Percentiles rank a stretch among this genome's conserved stretches.
phyloP scores from a whole-genome alignment of 805 yeast species.

The Vanderwaltozyma tropicalis region DNA sequence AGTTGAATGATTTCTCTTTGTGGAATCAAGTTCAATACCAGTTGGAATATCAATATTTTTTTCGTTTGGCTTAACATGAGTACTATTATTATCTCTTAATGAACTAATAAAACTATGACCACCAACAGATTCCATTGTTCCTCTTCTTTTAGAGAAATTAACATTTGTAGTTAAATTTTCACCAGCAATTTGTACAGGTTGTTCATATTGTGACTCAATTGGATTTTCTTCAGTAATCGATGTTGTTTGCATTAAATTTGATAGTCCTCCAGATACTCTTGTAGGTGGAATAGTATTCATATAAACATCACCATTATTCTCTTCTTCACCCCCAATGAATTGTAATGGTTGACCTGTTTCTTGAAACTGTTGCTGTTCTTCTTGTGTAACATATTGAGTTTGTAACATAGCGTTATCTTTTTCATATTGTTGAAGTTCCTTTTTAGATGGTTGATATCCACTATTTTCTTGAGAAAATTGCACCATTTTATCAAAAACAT shows the following conservation, averaged over 20 bases:
- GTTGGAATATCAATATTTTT: not conserved
- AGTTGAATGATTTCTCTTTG: not conserved
- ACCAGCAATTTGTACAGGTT: not conserved
- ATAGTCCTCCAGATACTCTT: not conserved
- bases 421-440: constrained; percentile 5
- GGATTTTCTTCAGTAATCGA: not conserved
- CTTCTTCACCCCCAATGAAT: too few relatives aligned
- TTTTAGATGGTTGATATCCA: constrained; percentile 24
- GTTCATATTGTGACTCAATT: not conserved
- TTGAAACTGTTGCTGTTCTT: not conserved
- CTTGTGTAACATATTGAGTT: not conserved
- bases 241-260: not conserved
- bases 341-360: not conserved
- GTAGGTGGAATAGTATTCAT: not conserved
- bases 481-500: constrained; percentile 21
- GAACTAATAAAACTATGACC: not conserved
- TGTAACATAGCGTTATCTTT: too few relatives aligned
- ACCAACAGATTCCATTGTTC: not conserved
- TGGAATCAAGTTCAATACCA: not conserved
- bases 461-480: constrained; percentile 28
- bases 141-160: not conserved
- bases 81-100: not conserved
- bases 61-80: not conserved
- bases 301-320: too few relatives aligned
- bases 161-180: not conserved